Base-by-base conservation (phyloP, 192 early-diverging fungal species). In the Paraglomus occultum region DNA sequence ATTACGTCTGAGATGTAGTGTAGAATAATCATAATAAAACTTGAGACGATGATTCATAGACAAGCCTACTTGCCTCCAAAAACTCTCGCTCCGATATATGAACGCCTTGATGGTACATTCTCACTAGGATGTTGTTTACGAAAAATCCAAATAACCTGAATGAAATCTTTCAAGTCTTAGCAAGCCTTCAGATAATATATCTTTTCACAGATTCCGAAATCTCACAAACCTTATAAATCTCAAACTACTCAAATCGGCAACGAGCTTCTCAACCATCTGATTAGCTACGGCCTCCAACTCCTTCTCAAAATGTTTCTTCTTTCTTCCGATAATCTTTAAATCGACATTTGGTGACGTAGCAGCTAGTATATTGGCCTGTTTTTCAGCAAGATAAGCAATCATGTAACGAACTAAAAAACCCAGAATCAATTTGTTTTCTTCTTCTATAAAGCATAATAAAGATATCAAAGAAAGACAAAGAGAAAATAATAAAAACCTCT, bases 41-140 rank as follows among this genome's bases (percentile, higher is more conserved):
- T 48, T 5, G 9, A 44, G 50, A 20, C 5, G 49, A 8, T 47
- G n/a, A 14, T 71, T n/a, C n/a, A n/a, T n/a, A n/a, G n/a, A n/a
- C n/a, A n/a, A n/a, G n/a, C n/a, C 9, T 51, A 12, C 77, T 62
- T 79, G 84, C 85, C 79, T 88, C 88, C 9, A 87, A 69, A 65
- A 90, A 88, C 76, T 94, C 92, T 58, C 78, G 82, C 62, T 92
- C 90, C 49, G 86, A 86, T 67, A 94, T 91, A 66, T 92, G 91
- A 48, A 94, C 85, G 20, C 92, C 92, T 73, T 90, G 90, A 73
- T 94, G 90, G 61, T 94, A 94, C 77, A 94, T 82, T n/a, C 89
- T 77, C 14, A 87, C 84, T 5, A 94, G 76, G 57, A 92, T 82
- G 69, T 85, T 90, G 75, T 92, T 87, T 66, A 90, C 79, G 7